Evolutionary conservation across 2,329 filamentous ascomycete genomes (phyloP).

Genomic region (Calonectria pseudoturangicola): DNA sequence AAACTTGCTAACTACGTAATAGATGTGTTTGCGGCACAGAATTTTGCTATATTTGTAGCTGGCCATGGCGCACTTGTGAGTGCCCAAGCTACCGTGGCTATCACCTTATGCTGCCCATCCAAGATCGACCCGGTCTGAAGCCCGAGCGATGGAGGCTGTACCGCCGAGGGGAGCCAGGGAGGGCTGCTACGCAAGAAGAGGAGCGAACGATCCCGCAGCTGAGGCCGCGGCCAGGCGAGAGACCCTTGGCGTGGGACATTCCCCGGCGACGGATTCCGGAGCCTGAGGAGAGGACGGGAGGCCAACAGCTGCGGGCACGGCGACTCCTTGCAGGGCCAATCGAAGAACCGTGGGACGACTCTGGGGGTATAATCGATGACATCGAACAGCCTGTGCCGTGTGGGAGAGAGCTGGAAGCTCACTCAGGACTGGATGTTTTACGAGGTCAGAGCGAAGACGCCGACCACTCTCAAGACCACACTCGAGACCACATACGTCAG

Average conservation of each 20-base stretch:
- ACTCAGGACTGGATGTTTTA: too few species aligned
- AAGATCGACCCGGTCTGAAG: constrained; percentile 43
- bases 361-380: too few species aligned
- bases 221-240: constrained; percentile 34
- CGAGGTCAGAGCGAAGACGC: too few species aligned
- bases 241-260: constrained; percentile 28
- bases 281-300: constrained; percentile 1
- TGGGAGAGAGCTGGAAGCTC: background rate
- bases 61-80: constrained; percentile 61
- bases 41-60: constrained; percentile 71
- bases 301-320: background rate
- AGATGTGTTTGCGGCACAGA: constrained; percentile 65
- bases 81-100: constrained; percentile 53
- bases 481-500: background rate
- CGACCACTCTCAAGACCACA: background rate
- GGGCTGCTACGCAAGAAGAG: background rate
- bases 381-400: background rate
- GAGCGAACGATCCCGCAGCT: constrained; percentile 43
- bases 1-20: too few species aligned
- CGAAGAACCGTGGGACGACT: background rate
- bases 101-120: constrained; percentile 38
- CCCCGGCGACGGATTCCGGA: background rate
- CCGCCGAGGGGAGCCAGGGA: background rate
- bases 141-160: constrained; percentile 44
- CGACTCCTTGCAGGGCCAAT: background rate